Conservation (phyloP, 2,329 filamentous ascomycete species). For the Colletotrichum salicis region DNA sequence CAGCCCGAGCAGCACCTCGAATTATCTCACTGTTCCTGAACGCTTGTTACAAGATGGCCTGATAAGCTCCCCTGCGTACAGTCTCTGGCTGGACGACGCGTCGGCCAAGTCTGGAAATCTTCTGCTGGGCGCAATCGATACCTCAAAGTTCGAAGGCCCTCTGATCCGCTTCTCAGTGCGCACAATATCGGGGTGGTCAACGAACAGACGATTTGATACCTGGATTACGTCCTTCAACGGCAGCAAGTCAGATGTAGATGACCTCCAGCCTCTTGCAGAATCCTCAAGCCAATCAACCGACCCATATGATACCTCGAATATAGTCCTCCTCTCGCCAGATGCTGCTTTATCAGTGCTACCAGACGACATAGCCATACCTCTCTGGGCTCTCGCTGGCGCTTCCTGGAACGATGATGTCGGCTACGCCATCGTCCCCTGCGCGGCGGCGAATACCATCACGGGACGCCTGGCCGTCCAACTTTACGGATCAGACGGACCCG, state of each 20-base stretch:
- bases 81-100: conserved; percentile 65
- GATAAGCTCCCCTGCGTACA: conserved; percentile 74
- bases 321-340: conserved; percentile 13
- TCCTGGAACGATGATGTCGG: conserved; percentile 32
- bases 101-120: conserved; percentile 13
- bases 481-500: conserved; percentile 41
- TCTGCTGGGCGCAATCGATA: conserved; percentile 33
- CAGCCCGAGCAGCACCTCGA: conserved; percentile 28
- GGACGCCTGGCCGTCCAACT: conserved; percentile 42
- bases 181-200: not conserved
- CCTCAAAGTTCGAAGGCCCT: conserved; percentile 34
- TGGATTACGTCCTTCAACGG: conserved; percentile 17
- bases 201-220: conserved; percentile 1
- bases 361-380: conserved; percentile 37
- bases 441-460: conserved; percentile 34
- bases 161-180: conserved; percentile 37
- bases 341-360: conserved; percentile 37
- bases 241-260: not conserved
- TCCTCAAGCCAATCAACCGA: not conserved
- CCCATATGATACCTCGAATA: not conserved
- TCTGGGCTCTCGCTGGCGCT: conserved; percentile 44
- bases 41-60: conserved; percentile 69
- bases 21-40: conserved; percentile 70
- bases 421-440: conserved; percentile 41
- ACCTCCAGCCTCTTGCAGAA: not conserved